phyloP scores from a whole-genome alignment of 805 yeast genomes.

The Ogataea paraovalis region DNA sequence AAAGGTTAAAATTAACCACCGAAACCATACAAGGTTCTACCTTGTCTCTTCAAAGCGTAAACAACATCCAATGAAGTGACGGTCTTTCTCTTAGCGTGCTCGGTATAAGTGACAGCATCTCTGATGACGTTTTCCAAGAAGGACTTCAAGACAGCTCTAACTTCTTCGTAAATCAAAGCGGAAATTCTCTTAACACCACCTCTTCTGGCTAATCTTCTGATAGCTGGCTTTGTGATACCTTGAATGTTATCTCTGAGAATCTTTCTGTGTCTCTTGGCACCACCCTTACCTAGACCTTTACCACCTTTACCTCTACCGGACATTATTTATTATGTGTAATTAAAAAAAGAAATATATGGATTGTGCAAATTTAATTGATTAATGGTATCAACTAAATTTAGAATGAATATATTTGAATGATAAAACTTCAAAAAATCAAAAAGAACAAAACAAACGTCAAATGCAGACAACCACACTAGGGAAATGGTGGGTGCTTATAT shows the following conservation, averaged over 20 bases:
- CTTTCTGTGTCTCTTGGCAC: constrained; percentile 99
- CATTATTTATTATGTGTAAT: constrained; percentile 44
- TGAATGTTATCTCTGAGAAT: constrained; percentile 98
- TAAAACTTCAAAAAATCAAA: neutral
- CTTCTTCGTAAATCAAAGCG: constrained; percentile 97
- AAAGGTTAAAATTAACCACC: constrained; percentile 69
- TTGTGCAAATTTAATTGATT: neutral
- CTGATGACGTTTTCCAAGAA: constrained; percentile 97
- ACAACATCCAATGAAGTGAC: constrained; percentile 98
- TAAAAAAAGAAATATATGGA: neutral
- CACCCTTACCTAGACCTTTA: constrained; percentile 99
- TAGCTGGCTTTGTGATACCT: constrained; percentile 99
- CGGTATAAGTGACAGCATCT: constrained; percentile 99
- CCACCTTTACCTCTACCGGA: constrained; percentile 99
- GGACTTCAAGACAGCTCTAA: constrained; percentile 92
- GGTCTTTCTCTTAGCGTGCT: constrained; percentile 99
- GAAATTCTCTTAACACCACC: constrained; percentile 99
- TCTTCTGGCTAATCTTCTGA: constrained; percentile 99
- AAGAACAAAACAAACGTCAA: neutral
- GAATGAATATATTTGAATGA: neutral
- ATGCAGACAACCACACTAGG: neutral
- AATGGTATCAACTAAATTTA: neutral
- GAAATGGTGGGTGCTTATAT: neutral
- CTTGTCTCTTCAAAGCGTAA: constrained; percentile 99
- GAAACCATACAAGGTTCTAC: constrained; percentile 99